Evolutionary conservation across 1,284 basidiomycete genomes (phyloP).

Genomic region (Mycena sp.): DNA sequence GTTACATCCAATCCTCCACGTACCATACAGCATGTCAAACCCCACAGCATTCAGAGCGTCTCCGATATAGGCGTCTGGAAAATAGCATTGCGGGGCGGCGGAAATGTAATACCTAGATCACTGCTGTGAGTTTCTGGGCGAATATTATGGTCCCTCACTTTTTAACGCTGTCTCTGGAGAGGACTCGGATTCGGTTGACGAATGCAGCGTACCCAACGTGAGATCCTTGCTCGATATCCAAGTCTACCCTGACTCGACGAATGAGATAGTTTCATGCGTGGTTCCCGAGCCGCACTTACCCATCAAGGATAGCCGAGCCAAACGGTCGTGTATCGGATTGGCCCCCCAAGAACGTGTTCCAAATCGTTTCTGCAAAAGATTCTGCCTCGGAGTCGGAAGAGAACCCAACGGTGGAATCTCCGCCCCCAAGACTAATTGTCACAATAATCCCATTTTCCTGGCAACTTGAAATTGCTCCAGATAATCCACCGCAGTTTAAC

Average conservation of each 20-base stretch:
- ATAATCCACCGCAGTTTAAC: constrained; percentile 60
- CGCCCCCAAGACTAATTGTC: constrained; percentile 50
- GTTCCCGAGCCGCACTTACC: constrained; percentile 70
- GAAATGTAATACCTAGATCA: constrained; percentile 63
- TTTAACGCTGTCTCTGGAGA: constrained; percentile 59
- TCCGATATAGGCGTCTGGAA: constrained; percentile 62
- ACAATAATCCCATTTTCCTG: constrained; percentile 71
- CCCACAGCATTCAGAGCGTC: constrained; percentile 57
- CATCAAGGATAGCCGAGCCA: too few species aligned
- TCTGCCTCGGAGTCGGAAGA: constrained; percentile 59
- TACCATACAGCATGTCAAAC: constrained; percentile 71
- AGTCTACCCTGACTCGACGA: constrained; percentile 54
- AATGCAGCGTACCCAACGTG: constrained; percentile 65
- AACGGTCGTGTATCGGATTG: too few species aligned
- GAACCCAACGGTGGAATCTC: constrained; percentile 63
- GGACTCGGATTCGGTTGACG: constrained; percentile 62
- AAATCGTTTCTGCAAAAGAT: constrained; percentile 65
- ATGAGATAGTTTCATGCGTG: constrained; percentile 74
- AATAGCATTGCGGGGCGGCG: constrained; percentile 65
- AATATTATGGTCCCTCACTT: constrained; percentile 44
- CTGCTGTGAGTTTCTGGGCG: not conserved
- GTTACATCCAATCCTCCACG: too few species aligned
- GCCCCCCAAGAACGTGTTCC: constrained; percentile 70
- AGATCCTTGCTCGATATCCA: constrained; percentile 71
- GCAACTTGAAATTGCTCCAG: constrained; percentile 63